Conservation (phyloP, 495 filamentous ascomycete species). For the Lasiosphaeris hirsuta region DNA sequence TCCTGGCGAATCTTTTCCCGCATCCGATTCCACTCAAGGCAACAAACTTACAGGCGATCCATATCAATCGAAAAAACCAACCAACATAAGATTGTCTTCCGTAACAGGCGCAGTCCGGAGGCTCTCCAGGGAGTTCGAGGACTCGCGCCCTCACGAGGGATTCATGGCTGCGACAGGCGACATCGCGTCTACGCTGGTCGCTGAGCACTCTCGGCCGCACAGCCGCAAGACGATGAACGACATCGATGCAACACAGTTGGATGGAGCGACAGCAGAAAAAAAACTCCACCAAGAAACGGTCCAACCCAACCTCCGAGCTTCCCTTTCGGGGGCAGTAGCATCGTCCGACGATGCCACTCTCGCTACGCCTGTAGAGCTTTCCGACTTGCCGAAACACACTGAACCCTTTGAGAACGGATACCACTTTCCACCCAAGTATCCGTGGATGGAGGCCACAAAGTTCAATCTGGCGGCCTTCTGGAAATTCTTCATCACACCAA, state of each 20-base stretch:
- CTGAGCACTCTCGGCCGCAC: neutral
- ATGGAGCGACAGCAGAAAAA: neutral
- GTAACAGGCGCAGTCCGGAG: conserved; percentile 33
- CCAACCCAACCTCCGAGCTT: no score
- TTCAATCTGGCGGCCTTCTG: conserved; percentile 55
- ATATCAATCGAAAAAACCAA: conserved; percentile 9
- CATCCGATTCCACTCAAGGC: neutral
- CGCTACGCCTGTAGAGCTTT: neutral
- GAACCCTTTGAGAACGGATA: conserved; percentile 56
- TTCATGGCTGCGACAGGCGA: conserved; percentile 53
- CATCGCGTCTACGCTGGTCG: conserved; percentile 25
- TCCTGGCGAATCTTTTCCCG: conserved; percentile 1
- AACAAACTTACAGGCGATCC: neutral
- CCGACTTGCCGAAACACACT: conserved; percentile 4
- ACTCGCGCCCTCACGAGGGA: conserved; percentile 47
- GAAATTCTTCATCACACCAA: conserved; percentile 55
- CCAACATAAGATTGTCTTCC: conserved; percentile 24
- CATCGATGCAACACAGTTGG: no score
- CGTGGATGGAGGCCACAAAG: conserved; percentile 56
- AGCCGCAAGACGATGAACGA: neutral
- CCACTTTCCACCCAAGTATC: conserved; percentile 65
- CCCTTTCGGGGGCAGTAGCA: neutral
- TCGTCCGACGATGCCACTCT: conserved; percentile 19
- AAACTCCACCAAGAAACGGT: neutral
- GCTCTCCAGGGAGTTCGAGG: conserved; percentile 44